Conservation (phyloP, 2,329 filamentous ascomycete species). For the Cryphonectria carpinicola region DNA sequence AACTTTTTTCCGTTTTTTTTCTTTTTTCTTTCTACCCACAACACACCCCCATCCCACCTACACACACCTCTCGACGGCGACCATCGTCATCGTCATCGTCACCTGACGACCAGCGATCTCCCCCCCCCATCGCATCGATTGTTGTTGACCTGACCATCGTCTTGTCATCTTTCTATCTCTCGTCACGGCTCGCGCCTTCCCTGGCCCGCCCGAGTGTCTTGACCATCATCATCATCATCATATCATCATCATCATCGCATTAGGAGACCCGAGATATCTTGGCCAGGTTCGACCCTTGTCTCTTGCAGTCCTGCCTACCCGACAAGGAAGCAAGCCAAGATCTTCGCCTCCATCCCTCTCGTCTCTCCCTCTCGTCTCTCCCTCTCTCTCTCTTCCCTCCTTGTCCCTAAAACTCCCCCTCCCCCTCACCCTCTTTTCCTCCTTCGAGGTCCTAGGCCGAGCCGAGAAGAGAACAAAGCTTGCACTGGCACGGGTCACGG, state of each 20-base stretch:
- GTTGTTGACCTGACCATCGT: neutral
- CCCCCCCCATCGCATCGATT: neutral
- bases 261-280: neutral
- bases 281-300: conserved; percentile 23
- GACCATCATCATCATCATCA: conserved; percentile 3
- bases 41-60: conserved; percentile 29
- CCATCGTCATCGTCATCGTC: conserved; percentile 18
- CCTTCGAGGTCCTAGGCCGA: conserved; percentile 29
- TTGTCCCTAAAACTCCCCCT: conserved; percentile 20
- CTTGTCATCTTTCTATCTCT: conserved; percentile 14
- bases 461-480: conserved; percentile 29
- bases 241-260: conserved; percentile 12
- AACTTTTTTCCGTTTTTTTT: conserved; percentile 38
- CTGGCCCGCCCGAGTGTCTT: conserved; percentile 4
- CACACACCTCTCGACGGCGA: conserved; percentile 6
- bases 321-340: conserved; percentile 7
- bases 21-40: conserved; percentile 39
- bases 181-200: conserved; percentile 26
- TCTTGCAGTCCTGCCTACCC: conserved; percentile 20
- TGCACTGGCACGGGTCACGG: conserved; percentile 38
- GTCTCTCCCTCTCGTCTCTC: neutral
- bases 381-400: neutral
- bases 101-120: neutral
- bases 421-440: neutral
- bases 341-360: neutral